These are phyloP conservation scores for Ceratocystiopsis brevicomis DNA, from an alignment of 2,329 filamentous ascomycete genomes.

Conservation along the genomic window DNA sequence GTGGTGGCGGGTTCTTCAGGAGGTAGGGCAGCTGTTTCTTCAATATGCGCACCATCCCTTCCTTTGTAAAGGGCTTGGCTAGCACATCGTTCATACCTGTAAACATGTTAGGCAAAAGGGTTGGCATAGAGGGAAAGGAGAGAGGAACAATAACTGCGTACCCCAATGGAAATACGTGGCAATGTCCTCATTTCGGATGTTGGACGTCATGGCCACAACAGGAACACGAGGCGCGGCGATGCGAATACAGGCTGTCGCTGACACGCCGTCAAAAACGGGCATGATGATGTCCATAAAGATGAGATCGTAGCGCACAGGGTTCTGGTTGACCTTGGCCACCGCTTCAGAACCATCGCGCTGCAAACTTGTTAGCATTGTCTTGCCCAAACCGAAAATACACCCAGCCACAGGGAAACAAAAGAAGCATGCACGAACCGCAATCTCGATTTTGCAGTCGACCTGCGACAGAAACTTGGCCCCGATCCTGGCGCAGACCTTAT, in stretches of 20 bases:
- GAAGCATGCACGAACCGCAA: conserved; percentile 32
- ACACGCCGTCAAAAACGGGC: conserved; percentile 88
- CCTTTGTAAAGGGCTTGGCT: conserved; percentile 88
- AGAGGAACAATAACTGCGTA: conserved; percentile 25
- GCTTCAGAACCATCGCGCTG: conserved; percentile 72
- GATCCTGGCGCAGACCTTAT: conserved; percentile 47
- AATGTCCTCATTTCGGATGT: conserved; percentile 90
- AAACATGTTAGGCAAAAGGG: conserved; percentile 7
- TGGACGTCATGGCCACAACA: conserved; percentile 97
- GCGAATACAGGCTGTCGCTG: conserved; percentile 80
- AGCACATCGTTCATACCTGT: conserved; percentile 93
- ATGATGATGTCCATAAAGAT: conserved; percentile 94
- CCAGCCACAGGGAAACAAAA: too few relatives aligned
- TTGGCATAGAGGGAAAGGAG: not conserved
- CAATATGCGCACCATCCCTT: conserved; percentile 66
- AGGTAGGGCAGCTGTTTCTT: conserved; percentile 78
- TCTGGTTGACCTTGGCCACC: conserved; percentile 57
- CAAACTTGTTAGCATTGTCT: conserved; percentile 10
- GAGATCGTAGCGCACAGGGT: conserved; percentile 36
- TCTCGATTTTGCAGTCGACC: conserved; percentile 48
- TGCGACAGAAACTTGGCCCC: conserved; percentile 47
- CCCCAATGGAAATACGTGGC: conserved; percentile 94
- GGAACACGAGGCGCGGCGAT: conserved; percentile 67
- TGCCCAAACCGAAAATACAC: too few relatives aligned
- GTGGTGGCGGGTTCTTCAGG: conserved; percentile 42